These are phyloP conservation scores for Aspergillus persii DNA, from an alignment of 2,329 filamentous ascomycete genomes.

Conservation along the genomic window DNA sequence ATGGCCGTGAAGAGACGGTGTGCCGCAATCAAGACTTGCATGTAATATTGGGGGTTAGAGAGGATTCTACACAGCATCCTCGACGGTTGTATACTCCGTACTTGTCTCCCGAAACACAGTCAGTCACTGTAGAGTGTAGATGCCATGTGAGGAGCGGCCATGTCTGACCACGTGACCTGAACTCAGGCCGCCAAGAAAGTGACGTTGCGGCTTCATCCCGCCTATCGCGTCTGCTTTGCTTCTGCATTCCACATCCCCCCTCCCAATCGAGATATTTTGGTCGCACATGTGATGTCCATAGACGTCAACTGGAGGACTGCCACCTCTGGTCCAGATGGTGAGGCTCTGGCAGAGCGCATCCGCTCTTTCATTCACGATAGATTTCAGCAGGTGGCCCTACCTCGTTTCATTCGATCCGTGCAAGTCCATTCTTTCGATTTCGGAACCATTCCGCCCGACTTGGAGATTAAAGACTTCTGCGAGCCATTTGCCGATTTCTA, in stretches of 20 bases:
- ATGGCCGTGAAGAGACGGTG: no score
- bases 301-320: slow-evolving; percentile 95
- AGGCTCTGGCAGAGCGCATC: slow-evolving; percentile 78
- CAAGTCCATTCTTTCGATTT: slow-evolving; percentile 94
- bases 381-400: slow-evolving; percentile 87
- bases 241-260: not conserved
- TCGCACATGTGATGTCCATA: slow-evolving; percentile 73
- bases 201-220: not conserved
- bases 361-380: slow-evolving; percentile 92
- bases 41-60: not conserved
- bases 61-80: not conserved
- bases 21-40: not conserved
- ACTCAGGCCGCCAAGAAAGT: not conserved
- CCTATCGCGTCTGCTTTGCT: not conserved
- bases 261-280: not conserved
- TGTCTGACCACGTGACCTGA: not conserved
- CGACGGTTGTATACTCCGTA: not conserved
- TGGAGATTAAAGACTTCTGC: slow-evolving; percentile 95
- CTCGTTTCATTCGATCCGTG: slow-evolving; percentile 95
- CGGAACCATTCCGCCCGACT: slow-evolving; percentile 73
- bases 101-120: no score
- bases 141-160: not conserved
- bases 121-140: no score
- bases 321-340: slow-evolving; percentile 83
- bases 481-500: slow-evolving; percentile 96